These are phyloP conservation scores for Lyophyllum shimeji DNA, from an alignment of 768 basidiomycete genomes.

Conservation along the genomic window DNA sequence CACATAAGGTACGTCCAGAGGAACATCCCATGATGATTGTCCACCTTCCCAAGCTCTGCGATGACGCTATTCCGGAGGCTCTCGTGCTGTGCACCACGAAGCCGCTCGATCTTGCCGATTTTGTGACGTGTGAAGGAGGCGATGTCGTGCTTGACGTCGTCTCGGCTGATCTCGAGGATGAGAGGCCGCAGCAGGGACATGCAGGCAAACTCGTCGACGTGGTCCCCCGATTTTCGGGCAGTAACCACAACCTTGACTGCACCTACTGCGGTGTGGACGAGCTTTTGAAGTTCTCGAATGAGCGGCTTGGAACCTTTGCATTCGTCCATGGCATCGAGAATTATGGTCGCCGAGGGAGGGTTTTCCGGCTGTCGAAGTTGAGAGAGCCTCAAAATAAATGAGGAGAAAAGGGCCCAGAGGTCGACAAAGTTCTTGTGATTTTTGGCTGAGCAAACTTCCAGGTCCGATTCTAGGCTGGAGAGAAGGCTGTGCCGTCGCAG, in stretches of 20 bases:
- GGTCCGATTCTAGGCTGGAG: not conserved
- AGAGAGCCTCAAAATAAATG: not conserved
- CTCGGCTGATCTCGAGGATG: constrained; percentile 1
- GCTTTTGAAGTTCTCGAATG: not conserved
- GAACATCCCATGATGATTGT: constrained; percentile 12
- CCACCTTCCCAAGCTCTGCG: not conserved
- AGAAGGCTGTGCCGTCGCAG: not conserved
- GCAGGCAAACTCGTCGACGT: not conserved
- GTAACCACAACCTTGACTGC: constrained; percentile 2
- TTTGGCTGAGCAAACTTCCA: not conserved
- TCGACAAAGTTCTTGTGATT: not conserved
- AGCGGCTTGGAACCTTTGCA: not conserved
- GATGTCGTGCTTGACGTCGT: constrained; percentile 5
- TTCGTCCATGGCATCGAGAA: constrained; percentile 10
- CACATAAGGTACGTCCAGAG: constrained; percentile 10
- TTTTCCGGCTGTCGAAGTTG: not conserved
- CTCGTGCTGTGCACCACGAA: not conserved
- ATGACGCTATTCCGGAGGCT: not conserved
- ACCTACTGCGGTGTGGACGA: not conserved
- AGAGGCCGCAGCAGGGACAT: not conserved
- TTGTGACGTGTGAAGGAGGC: not conserved
- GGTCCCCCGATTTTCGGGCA: not conserved
- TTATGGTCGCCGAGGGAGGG: not conserved
- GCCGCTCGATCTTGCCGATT: not conserved
- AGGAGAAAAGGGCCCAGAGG: not conserved